Percentiles rank a stretch among this genome's conserved stretches.
phyloP scores from a whole-genome alignment of 371 early-diverging fungal species.

The Rhizopus stolonifer region DNA sequence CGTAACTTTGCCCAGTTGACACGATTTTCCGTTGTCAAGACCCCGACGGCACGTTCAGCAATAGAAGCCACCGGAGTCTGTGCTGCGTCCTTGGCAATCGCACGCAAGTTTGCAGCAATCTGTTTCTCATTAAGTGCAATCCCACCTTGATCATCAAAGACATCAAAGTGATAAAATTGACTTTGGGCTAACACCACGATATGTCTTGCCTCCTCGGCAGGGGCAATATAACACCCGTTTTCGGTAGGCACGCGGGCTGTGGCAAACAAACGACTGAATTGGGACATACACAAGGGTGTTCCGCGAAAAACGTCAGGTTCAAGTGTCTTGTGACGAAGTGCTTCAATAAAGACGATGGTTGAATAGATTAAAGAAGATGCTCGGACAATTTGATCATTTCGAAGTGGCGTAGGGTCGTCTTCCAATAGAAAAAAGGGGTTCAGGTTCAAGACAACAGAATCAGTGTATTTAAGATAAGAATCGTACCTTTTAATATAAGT shows the following conservation, averaged over 20 bases:
- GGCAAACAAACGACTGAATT: conserved; percentile 62
- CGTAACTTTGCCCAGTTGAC: conserved; percentile 70
- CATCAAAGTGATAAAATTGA: conserved; percentile 69
- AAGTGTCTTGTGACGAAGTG: conserved; percentile 45
- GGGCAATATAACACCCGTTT: conserved; percentile 50
- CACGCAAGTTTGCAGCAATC: conserved; percentile 46
- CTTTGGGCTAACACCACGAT: conserved; percentile 66
- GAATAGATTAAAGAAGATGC: conserved; percentile 54
- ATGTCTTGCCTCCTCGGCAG: conserved; percentile 47
- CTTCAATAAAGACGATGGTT: conserved; percentile 53
- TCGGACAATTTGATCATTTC: conserved; percentile 51
- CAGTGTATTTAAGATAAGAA: conserved; percentile 44
- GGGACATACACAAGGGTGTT: conserved; percentile 67
- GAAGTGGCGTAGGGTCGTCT: conserved; percentile 53
- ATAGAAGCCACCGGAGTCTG: conserved; percentile 39
- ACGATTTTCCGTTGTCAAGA: conserved; percentile 72
- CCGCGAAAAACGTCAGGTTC: conserved; percentile 69
- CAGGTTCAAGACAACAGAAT: conserved; percentile 51
- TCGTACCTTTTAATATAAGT: conserved; percentile 33
- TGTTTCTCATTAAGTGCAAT: conserved; percentile 49
- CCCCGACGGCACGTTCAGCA: conserved; percentile 57
- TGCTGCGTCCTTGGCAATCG: conserved; percentile 40
- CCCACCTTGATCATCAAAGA: conserved; percentile 52
- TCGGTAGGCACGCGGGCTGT: conserved; percentile 63
- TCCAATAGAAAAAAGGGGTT: conserved; percentile 56